phyloP scores from a whole-genome alignment of 257 asterid species.

The Plantago ovata region DNA sequence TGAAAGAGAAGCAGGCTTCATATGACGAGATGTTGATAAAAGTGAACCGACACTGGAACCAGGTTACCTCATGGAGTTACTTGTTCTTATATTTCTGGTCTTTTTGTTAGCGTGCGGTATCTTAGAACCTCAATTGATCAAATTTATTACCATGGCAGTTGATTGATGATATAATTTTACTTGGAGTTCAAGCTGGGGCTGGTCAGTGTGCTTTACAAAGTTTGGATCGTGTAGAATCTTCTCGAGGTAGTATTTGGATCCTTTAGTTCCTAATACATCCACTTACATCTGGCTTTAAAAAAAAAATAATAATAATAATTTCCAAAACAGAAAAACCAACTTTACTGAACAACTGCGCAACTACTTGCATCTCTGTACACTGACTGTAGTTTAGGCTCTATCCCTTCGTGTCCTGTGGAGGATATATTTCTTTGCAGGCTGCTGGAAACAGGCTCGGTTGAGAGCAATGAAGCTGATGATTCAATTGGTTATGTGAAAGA shows the following conservation, averaged over 20 bases:
- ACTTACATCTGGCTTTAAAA: no score
- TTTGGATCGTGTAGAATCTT: slow-evolving; percentile 54
- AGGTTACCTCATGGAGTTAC: slow-evolving; percentile 43
- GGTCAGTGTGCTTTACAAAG: slow-evolving; percentile 45
- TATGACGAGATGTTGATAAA: slow-evolving; percentile 64
- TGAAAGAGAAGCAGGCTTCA: slow-evolving; percentile 67
- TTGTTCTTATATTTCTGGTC: slow-evolving; percentile 7
- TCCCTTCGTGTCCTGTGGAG: slow-evolving; percentile 81
- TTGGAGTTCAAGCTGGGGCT: slow-evolving; percentile 70
- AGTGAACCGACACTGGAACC: slow-evolving; percentile 84
- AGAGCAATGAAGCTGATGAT: slow-evolving; percentile 38
- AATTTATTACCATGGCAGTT: slow-evolving; percentile 42
- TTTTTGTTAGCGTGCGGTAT: slow-evolving; percentile 10
- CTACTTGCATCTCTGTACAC: slow-evolving; percentile 11
- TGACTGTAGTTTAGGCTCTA: slow-evolving; percentile 51
- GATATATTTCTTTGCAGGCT: slow-evolving; percentile 83
- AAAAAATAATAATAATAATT: no score
- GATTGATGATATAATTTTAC: slow-evolving; percentile 68
- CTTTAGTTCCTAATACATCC: slow-evolving; percentile 1
- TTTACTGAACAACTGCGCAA: slow-evolving; percentile 6
- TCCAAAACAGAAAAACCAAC: no score
- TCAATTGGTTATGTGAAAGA: slow-evolving; percentile 44
- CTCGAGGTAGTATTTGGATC: slow-evolving; percentile 53
- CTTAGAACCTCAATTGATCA: slow-evolving; percentile 20
- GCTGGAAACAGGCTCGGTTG: slow-evolving; percentile 39